Conservation (phyloP, 2,329 filamentous ascomycete genomes). For the Exserohilum turcica region DNA sequence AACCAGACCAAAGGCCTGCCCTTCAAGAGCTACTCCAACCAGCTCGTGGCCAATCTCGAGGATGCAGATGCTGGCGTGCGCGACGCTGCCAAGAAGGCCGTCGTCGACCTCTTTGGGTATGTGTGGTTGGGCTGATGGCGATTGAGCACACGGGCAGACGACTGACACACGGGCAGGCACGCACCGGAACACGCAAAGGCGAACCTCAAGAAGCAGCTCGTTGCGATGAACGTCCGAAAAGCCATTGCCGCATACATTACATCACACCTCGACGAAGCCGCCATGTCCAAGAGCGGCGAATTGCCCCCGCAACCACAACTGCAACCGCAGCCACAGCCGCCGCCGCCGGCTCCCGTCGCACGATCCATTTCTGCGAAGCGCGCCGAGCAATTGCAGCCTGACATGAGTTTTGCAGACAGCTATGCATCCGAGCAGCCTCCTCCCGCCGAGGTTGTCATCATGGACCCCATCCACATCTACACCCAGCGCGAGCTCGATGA, state of each 20-base stretch:
- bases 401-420: constrained; percentile 52
- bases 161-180: constrained; percentile 57
- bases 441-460: constrained; percentile 68
- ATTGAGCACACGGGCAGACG: not conserved
- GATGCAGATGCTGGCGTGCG: constrained; percentile 88
- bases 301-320: constrained; percentile 26
- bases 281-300: constrained; percentile 41
- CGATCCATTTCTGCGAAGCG: constrained; percentile 42
- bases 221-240: constrained; percentile 81
- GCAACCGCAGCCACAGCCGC: constrained; percentile 14
- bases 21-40: constrained; percentile 82
- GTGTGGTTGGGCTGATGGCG: constrained; percentile 7
- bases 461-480: constrained; percentile 83
- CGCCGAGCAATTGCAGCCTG: constrained; percentile 46
- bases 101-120: constrained; percentile 85
- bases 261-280: constrained; percentile 74
- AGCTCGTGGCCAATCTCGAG: constrained; percentile 83
- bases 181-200: constrained; percentile 84
- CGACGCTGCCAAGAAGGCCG: constrained; percentile 78
- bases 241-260: constrained; percentile 84
- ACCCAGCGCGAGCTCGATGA: constrained; percentile 89
- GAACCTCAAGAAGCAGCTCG: constrained; percentile 85
- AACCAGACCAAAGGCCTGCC: constrained; percentile 77
- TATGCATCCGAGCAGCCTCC: constrained; percentile 60
- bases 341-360: constrained; percentile 30